A percentile compares a stretch with the other conserved stretches of the same genome.
Conservation (phyloP, 2,329 filamentous ascomycete genomes). For the Penicillium sp. region DNA sequence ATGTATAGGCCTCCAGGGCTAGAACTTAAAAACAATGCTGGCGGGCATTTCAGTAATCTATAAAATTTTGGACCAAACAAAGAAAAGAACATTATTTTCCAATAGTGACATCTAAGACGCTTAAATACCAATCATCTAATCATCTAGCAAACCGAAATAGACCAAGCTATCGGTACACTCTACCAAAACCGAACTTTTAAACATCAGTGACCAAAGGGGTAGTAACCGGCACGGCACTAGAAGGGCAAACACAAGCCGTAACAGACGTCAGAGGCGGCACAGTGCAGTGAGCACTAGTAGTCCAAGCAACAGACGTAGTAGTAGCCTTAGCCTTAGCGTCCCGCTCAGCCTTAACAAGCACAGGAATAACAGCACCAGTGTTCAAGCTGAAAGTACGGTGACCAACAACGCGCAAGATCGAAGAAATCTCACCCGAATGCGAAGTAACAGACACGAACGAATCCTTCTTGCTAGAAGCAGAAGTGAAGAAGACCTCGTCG, state of each 20-base stretch:
- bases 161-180: background rate
- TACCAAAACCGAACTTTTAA: background rate
- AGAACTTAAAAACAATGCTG: too few relatives aligned
- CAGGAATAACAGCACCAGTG: constrained; percentile 53
- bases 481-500: constrained; percentile 51
- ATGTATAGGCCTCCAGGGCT: too few relatives aligned
- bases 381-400: constrained; percentile 48
- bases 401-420: constrained; percentile 47
- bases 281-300: constrained; percentile 33
- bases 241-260: constrained; percentile 31
- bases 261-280: constrained; percentile 33
- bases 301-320: constrained; percentile 29
- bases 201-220: constrained; percentile 25
- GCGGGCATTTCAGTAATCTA: too few relatives aligned
- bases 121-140: too few relatives aligned
- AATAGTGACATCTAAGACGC: too few relatives aligned
- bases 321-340: constrained; percentile 6
- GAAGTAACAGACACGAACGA: constrained; percentile 56
- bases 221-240: constrained; percentile 31
- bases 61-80: too few relatives aligned
- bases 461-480: constrained; percentile 34
- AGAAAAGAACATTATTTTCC: too few relatives aligned
- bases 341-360: constrained; percentile 48
- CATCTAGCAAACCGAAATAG: background rate
- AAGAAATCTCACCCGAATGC: constrained; percentile 59